Evolutionary conservation across 163 green algal genomes (phyloP).

Genomic region (Chlorella variabilis): DNA sequence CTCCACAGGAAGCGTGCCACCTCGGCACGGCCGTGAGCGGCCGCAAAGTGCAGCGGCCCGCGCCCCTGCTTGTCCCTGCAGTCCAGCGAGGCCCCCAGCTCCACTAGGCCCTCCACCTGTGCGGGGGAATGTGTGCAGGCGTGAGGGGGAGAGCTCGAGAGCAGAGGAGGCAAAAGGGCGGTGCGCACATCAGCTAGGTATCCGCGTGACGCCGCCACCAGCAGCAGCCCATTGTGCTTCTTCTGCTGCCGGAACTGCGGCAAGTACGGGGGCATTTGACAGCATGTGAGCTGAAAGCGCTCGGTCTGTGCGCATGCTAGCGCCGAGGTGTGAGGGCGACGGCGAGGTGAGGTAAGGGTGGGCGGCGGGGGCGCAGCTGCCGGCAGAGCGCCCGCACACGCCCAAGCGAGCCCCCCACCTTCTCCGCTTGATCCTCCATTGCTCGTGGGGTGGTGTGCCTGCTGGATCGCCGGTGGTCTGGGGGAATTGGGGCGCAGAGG

Average conservation of each 20-base stretch:
- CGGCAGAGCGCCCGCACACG: background rate
- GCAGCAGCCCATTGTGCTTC: conserved; percentile 56
- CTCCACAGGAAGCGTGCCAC: conserved; percentile 58
- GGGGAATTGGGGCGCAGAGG: too few species aligned
- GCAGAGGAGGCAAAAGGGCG: too few species aligned
- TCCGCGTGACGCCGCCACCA: conserved; percentile 59
- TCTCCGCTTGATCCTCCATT: conserved; percentile 36
- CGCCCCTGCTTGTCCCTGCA: conserved; percentile 53
- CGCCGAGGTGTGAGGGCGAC: background rate
- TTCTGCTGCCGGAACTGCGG: conserved; percentile 50
- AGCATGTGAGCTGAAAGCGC: too few species aligned
- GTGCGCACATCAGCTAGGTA: conserved; percentile 60
- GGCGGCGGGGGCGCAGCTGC: background rate
- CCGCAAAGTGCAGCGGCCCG: conserved; percentile 58
- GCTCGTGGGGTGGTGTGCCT: too few species aligned
- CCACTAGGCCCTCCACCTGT: conserved; percentile 61
- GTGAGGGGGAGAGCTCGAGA: too few species aligned
- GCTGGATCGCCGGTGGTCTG: too few species aligned
- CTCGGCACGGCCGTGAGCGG: conserved; percentile 49
- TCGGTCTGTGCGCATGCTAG: too few species aligned
- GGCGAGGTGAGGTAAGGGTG: background rate
- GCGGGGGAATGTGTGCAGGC: background rate
- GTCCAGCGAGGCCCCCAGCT: conserved; percentile 49
- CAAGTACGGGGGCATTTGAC: too few species aligned
- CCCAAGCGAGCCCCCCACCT: background rate